phyloP scores from a whole-genome alignment of 2,329 filamentous ascomycete species.

The Alternaria longipes region DNA sequence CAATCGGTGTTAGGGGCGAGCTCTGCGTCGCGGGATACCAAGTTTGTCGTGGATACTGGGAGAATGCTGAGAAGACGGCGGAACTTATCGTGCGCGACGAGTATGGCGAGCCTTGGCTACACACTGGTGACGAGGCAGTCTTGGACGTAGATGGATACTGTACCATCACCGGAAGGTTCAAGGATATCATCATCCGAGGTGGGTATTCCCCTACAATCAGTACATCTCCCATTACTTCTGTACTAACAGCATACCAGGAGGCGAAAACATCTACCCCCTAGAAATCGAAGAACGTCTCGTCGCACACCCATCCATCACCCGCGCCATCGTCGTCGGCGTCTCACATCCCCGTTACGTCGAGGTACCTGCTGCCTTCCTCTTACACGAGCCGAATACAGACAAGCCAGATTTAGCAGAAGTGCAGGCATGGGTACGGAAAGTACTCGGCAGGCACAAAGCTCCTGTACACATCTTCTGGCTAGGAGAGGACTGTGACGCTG shows the following conservation, averaged over 20 bases:
- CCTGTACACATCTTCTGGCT: constrained; percentile 81
- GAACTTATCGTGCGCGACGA: constrained; percentile 75
- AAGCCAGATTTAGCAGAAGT: constrained; percentile 47
- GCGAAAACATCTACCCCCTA: constrained; percentile 66
- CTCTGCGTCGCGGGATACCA: constrained; percentile 82
- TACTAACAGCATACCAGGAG: constrained; percentile 29
- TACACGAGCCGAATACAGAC: constrained; percentile 30
- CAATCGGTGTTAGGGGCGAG: constrained; percentile 74
- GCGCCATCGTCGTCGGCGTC: constrained; percentile 75
- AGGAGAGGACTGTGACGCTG: constrained; percentile 58
- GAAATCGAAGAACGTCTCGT: constrained; percentile 79
- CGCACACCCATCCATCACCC: constrained; percentile 67
- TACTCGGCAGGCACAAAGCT: constrained; percentile 58
- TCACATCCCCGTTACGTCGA: constrained; percentile 77
- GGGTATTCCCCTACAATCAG: constrained; percentile 8
- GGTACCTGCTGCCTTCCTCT: constrained; percentile 73
- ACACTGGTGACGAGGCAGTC: constrained; percentile 53
- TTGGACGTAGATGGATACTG: constrained; percentile 66
- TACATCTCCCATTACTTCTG: background rate
- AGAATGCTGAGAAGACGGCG: constrained; percentile 77
- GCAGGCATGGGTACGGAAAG: constrained; percentile 50
- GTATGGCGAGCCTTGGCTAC: constrained; percentile 57
- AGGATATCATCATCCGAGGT: constrained; percentile 81
- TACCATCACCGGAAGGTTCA: constrained; percentile 76
- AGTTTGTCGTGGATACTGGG: constrained; percentile 70